phyloP scores from a whole-genome alignment of 305 asterid species.

The Lippia alba region DNA sequence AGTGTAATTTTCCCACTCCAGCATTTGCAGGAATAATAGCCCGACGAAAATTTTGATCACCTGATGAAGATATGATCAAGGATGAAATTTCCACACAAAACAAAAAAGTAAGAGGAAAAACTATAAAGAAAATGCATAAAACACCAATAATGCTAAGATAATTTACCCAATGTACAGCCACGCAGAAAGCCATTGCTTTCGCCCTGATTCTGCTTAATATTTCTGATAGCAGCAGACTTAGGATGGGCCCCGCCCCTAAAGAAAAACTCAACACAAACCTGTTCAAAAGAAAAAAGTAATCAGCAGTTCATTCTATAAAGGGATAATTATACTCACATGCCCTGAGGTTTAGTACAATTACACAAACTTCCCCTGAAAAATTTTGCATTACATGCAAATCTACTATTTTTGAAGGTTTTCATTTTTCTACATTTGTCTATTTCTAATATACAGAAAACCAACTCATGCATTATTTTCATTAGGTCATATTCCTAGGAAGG shows the following conservation, averaged over 20 bases:
- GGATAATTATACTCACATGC: not conserved
- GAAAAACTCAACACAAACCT: slow-evolving; percentile 83
- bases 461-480: slow-evolving; percentile 9
- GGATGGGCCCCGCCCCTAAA: slow-evolving; percentile 94
- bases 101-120: not conserved
- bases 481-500: slow-evolving; percentile 12
- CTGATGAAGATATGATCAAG: slow-evolving; percentile 39
- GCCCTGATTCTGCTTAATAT: slow-evolving; percentile 86
- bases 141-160: slow-evolving; percentile 3
- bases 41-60: slow-evolving; percentile 82
- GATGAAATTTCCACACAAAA: not conserved
- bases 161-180: slow-evolving; percentile 94
- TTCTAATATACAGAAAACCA: slow-evolving; percentile 7
- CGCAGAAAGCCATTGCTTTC: slow-evolving; percentile 94
- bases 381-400: too few species aligned
- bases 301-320: slow-evolving; percentile 1
- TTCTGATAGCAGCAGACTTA: slow-evolving; percentile 88
- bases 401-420: too few species aligned
- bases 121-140: not conserved
- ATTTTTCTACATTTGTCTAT: too few species aligned
- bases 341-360: not conserved
- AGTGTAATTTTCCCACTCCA: too few species aligned
- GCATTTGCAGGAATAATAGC: slow-evolving; percentile 70
- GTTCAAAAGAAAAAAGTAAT: slow-evolving; percentile 33
- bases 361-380: not conserved